A percentile compares a stretch with the other conserved stretches of the same genome.
Conservation (phyloP, 805 yeast species). For the Candida loeiensis region DNA sequence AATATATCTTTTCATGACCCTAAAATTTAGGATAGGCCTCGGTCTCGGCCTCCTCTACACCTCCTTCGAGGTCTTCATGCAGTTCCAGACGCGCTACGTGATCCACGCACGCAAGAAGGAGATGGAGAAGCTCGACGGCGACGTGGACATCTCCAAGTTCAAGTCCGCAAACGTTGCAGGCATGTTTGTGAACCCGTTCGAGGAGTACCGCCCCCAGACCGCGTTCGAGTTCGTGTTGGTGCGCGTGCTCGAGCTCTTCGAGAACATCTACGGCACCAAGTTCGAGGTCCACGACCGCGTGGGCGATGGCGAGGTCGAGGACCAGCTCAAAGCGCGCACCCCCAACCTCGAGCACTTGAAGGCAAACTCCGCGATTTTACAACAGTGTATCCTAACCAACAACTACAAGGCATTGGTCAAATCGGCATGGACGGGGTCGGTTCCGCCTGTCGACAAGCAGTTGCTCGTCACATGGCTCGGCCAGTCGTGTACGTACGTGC, state of each 20-base stretch:
- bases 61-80: conserved; percentile 61
- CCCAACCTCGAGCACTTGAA: conserved; percentile 53
- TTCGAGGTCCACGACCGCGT: conserved; percentile 35
- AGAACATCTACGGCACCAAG: conserved; percentile 42
- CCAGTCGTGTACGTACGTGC: conserved; percentile 79
- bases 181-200: conserved; percentile 84
- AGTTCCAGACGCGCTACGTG: conserved; percentile 50
- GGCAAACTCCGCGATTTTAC: conserved; percentile 29
- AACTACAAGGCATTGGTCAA: conserved; percentile 17
- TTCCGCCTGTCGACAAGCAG: conserved; percentile 28
- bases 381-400: conserved; percentile 20
- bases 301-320: conserved; percentile 56
- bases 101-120: conserved; percentile 44
- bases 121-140: conserved; percentile 9
- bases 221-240: conserved; percentile 78
- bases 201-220: conserved; percentile 87
- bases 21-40: conserved; percentile 32
- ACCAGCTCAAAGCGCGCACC: conserved; percentile 52
- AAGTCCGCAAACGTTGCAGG: conserved; percentile 55
- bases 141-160: conserved; percentile 21
- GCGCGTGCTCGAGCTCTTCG: conserved; percentile 67
- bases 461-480: conserved; percentile 87
- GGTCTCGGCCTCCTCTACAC: conserved; percentile 55
- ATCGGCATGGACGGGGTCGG: not conserved
- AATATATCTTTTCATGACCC: conserved; percentile 16